phyloP scores from a whole-genome alignment of 2,329 filamentous ascomycete genomes.

The Bipolaris zeicola region DNA sequence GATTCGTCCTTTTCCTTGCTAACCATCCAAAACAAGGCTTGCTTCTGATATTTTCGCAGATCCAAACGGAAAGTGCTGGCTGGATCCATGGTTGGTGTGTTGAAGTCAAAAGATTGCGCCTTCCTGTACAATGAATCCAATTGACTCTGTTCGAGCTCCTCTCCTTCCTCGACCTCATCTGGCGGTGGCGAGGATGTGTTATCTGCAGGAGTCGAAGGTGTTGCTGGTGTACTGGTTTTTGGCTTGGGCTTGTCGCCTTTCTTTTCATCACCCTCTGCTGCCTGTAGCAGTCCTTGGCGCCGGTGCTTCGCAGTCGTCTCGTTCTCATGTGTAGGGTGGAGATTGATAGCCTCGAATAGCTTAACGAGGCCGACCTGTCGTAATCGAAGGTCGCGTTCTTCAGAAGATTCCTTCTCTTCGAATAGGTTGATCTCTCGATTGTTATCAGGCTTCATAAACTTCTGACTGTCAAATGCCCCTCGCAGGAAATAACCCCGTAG shows the following conservation, averaged over 20 bases:
- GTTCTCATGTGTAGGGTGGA: constrained; percentile 77
- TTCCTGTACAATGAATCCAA: constrained; percentile 94
- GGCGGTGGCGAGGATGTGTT: constrained; percentile 61
- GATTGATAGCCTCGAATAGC: constrained; percentile 85
- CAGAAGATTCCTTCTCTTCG: constrained; percentile 81
- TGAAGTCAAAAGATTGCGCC: constrained; percentile 95
- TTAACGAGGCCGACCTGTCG: constrained; percentile 87
- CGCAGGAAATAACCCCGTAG: constrained; percentile 76
- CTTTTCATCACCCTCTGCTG: constrained; percentile 86
- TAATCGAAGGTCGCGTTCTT: constrained; percentile 82
- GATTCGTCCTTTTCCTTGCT: constrained; percentile 84
- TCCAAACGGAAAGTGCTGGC: constrained; percentile 80
- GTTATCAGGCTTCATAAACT: constrained; percentile 66
- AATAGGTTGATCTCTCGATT: constrained; percentile 78
- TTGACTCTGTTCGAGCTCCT: constrained; percentile 93
- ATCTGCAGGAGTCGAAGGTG: constrained; percentile 44
- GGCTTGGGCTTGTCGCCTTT: constrained; percentile 51
- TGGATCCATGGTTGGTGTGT: constrained; percentile 84
- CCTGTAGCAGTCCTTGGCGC: constrained; percentile 80
- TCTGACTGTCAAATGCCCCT: constrained; percentile 71
- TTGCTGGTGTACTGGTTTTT: constrained; percentile 54
- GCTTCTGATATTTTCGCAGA: constrained; percentile 90
- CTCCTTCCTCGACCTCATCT: constrained; percentile 76
- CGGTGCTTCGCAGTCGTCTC: constrained; percentile 76
- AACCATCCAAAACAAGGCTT: constrained; percentile 96